Evolutionary conservation across 495 filamentous ascomycete genomes (phyloP).

Genomic region (Astrothelium macrocarpum): DNA sequence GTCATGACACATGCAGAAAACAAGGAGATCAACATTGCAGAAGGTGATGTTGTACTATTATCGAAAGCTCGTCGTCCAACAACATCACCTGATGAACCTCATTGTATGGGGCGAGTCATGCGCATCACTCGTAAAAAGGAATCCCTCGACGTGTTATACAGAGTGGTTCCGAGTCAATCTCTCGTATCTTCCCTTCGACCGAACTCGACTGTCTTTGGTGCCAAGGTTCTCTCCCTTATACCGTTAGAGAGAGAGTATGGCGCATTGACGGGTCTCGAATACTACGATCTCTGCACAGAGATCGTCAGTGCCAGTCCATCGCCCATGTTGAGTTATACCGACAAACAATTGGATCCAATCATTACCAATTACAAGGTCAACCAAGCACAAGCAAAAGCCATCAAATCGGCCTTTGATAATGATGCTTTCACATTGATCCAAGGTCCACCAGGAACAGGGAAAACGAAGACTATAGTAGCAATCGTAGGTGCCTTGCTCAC

Average conservation of each 20-base stretch:
- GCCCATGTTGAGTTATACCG: slow-evolving; percentile 67
- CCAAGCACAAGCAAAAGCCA: slow-evolving; percentile 80
- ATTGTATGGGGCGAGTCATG: slow-evolving; percentile 79
- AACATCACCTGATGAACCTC: slow-evolving; percentile 50
- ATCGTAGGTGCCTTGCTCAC: slow-evolving; percentile 85
- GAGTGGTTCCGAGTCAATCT: slow-evolving; percentile 55
- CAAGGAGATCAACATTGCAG: slow-evolving; percentile 61
- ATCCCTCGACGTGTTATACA: slow-evolving; percentile 72
- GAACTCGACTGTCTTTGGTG: slow-evolving; percentile 56
- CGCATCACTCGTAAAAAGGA: slow-evolving; percentile 70
- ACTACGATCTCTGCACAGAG: slow-evolving; percentile 91
- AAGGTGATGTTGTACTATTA: slow-evolving; percentile 82
- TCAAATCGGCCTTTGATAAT: slow-evolving; percentile 83
- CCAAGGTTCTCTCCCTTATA: slow-evolving; percentile 76
- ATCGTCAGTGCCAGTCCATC: slow-evolving; percentile 82
- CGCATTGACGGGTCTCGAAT: slow-evolving; percentile 77
- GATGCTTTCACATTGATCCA: slow-evolving; percentile 95
- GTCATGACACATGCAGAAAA: slow-evolving; percentile 58
- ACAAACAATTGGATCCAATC: slow-evolving; percentile 55
- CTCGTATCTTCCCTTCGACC: slow-evolving; percentile 44
- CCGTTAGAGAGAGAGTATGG: slow-evolving; percentile 93
- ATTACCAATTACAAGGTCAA: slow-evolving; percentile 76
- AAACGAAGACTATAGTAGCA: slow-evolving; percentile 95
- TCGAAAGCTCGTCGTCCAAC: slow-evolving; percentile 61
- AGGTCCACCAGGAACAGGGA: slow-evolving; percentile 91